These are phyloP conservation scores for Penicillium carneum DNA, from an alignment of 2,329 filamentous ascomycete genomes.

Conservation along the genomic window DNA sequence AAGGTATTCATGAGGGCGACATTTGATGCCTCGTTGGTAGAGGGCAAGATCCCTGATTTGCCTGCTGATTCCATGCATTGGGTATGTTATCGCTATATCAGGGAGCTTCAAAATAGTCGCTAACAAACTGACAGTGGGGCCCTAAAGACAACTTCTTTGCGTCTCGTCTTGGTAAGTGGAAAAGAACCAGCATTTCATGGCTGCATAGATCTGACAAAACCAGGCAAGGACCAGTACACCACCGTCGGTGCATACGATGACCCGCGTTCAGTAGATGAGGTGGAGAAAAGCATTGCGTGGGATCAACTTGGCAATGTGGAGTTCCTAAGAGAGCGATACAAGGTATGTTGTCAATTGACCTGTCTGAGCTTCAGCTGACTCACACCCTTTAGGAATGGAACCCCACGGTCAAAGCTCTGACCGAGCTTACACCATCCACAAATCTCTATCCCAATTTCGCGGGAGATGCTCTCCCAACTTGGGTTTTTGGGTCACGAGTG, in stretches of 20 bases:
- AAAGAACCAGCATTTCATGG: too few relatives aligned
- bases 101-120: not conserved
- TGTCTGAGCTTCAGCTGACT: not conserved
- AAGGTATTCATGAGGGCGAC: slow-evolving; percentile 57
- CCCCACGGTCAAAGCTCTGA: slow-evolving; percentile 50
- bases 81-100: slow-evolving; percentile 24
- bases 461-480: slow-evolving; percentile 51
- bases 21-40: slow-evolving; percentile 53
- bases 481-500: slow-evolving; percentile 49
- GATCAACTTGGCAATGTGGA: slow-evolving; percentile 49
- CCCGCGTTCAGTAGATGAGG: slow-evolving; percentile 42
- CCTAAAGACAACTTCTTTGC: slow-evolving; percentile 55
- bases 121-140: slow-evolving; percentile 47
- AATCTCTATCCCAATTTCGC: slow-evolving; percentile 56
- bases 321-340: slow-evolving; percentile 45
- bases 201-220: slow-evolving; percentile 3
- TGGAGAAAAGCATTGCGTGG: slow-evolving; percentile 48
- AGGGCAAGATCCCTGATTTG: slow-evolving; percentile 48
- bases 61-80: slow-evolving; percentile 55
- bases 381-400: slow-evolving; percentile 52
- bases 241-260: slow-evolving; percentile 56
- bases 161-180: slow-evolving; percentile 49
- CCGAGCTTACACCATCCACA: slow-evolving; percentile 52
- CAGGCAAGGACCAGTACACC: slow-evolving; percentile 48
- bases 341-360: slow-evolving; percentile 20